Evolutionary conservation across 805 yeast species (phyloP), one percentile per base, ranked within the genome.

Genomic region (Teunomyces gatunensis): DNA sequence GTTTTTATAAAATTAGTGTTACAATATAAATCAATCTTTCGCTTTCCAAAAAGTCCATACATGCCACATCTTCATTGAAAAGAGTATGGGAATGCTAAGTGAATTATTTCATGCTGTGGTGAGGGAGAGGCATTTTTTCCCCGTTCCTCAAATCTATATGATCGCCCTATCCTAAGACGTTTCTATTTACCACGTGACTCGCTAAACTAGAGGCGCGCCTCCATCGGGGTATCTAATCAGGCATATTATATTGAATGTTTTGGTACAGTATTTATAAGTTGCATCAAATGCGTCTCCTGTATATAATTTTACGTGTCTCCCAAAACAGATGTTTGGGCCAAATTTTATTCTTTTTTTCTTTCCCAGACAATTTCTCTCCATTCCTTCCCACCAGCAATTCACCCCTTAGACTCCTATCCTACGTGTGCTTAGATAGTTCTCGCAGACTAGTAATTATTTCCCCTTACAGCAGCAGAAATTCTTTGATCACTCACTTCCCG

Each of bases 261-360:
- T 25, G 6, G 27, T 3, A n/a, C n/a, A n/a, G n/a, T n/a, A 25
- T 25, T 7, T 25, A 32, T 32, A 9, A 32, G 28, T 37, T 37
- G 40, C 40, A 37, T 13, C 40, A 23, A 25, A 7, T 12, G 9
- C 23, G 4, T 17, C 10, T 20, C 40, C 40, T 37, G 40, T 27
- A 37, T 9, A 20, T 23, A n/a, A 11, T 1, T 23, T 10, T 12
- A 37, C 17, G 12, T 9, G 5, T 23, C 28, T 21, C 40, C 25
- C 40, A 37, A 21, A 37, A 21, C 29, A 37, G 17, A n/a, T 23
- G 17, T 20, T 23, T 23, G 29, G 17, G 29, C 40, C 25, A 37
- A 37, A 23, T 37, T 37, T 37, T 21, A 27, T 37, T 37, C 29
- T 37, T 37, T 37, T 37, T 37, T 37, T 13, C 17, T 37, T 37